phyloP scores from a whole-genome alignment of 352 stramenopile genomes.

The Saprolegnia diclina region DNA sequence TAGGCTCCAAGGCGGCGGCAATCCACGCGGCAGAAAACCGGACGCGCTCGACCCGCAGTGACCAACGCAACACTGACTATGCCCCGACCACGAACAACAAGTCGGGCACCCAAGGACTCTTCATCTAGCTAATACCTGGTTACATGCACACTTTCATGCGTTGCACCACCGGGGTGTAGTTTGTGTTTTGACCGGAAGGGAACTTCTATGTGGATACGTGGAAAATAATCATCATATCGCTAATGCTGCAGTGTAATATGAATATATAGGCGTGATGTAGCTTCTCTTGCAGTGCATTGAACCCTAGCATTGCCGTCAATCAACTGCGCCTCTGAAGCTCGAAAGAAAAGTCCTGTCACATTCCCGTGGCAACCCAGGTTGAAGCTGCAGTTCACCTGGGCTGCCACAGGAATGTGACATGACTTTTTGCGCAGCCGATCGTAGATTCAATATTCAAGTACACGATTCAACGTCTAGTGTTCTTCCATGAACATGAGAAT shows the following conservation, averaged over 20 bases:
- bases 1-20: constrained; percentile 42
- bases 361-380: background rate
- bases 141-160: background rate
- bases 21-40: constrained; percentile 61
- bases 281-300: too few relatives aligned
- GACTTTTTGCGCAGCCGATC: background rate
- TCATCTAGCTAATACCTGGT: background rate
- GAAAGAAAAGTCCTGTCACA: background rate
- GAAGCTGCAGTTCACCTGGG: background rate
- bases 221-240: too few relatives aligned
- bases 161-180: background rate
- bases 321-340: too few relatives aligned
- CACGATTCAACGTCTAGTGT: too few relatives aligned
- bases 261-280: too few relatives aligned
- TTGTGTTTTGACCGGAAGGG: background rate
- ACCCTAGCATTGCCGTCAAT: too few relatives aligned
- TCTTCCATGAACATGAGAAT: too few relatives aligned
- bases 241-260: too few relatives aligned
- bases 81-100: constrained; percentile 1
- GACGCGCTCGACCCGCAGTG: constrained; percentile 54
- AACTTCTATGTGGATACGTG: too few relatives aligned
- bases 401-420: background rate
- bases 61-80: constrained; percentile 66
- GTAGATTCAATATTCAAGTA: too few relatives aligned
- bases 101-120: background rate